phyloP scores from a whole-genome alignment of 2,329 filamentous ascomycete genomes.

The Aaosphaeria pasadenensis region DNA sequence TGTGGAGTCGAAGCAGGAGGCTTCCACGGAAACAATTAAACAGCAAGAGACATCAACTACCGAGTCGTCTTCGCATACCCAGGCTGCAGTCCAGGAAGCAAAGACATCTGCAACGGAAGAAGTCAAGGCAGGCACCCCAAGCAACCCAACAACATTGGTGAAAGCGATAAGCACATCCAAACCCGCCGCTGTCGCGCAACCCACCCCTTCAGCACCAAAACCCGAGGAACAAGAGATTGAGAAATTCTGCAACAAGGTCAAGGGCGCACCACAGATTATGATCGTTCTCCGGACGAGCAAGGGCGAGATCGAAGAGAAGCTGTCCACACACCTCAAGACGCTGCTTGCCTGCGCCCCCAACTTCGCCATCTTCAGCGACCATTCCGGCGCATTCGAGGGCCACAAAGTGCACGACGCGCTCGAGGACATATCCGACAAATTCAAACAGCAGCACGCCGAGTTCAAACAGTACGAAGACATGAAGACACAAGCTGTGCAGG shows the following conservation, averaged over 20 bases:
- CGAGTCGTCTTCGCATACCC: no score
- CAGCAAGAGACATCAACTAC: no score
- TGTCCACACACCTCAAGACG: constrained; percentile 54
- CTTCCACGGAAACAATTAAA: no score
- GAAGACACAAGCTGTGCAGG: constrained; percentile 40
- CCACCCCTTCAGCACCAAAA: neutral
- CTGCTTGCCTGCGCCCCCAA: constrained; percentile 56
- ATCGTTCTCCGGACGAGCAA: constrained; percentile 59
- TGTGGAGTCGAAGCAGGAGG: no score
- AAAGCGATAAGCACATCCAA: no score
- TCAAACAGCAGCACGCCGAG: constrained; percentile 42
- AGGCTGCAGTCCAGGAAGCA: no score
- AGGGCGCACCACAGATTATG: constrained; percentile 49
- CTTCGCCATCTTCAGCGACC: constrained; percentile 59
- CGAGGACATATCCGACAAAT: constrained; percentile 33
- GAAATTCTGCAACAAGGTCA: constrained; percentile 19
- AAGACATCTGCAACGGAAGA: no score
- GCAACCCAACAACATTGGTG: no score
- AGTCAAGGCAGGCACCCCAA: no score
- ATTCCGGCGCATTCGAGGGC: constrained; percentile 51
- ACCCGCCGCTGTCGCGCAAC: neutral
- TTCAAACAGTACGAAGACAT: constrained; percentile 53
- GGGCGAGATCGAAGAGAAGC: constrained; percentile 54
- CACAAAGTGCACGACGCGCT: constrained; percentile 51
- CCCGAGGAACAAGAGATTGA: neutral